phyloP scores from a whole-genome alignment of 257 asterid genomes.

The Scutellaria barbata region DNA sequence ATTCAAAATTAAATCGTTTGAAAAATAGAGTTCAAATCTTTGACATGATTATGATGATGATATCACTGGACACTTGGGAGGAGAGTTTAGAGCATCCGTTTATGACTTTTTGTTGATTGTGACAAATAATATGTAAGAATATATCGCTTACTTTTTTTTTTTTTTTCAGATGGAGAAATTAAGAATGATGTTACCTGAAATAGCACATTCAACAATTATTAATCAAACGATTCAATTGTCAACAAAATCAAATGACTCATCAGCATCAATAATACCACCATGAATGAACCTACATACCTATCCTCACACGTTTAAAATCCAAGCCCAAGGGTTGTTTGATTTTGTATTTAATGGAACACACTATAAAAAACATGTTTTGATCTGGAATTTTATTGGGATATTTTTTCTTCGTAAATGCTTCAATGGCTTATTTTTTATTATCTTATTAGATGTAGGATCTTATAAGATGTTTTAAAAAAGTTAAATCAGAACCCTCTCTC shows the following conservation, averaged over 20 bases:
- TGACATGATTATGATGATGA: slow-evolving; percentile 36
- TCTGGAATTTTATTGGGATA: too few relatives aligned
- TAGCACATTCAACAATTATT: slow-evolving; percentile 4
- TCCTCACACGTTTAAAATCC: too few relatives aligned
- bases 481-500: background rate
- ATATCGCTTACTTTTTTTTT: slow-evolving; percentile 15
- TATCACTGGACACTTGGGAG: slow-evolving; percentile 29
- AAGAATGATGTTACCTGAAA: slow-evolving; percentile 1
- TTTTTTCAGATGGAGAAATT: slow-evolving; percentile 1
- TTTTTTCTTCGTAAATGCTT: too few relatives aligned
- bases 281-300: too few relatives aligned
- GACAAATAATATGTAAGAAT: slow-evolving; percentile 28
- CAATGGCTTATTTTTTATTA: background rate
- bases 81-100: slow-evolving; percentile 2
- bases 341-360: too few relatives aligned
- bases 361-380: too few relatives aligned
- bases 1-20: background rate
- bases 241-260: background rate
- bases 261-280: background rate
- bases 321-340: too few relatives aligned
- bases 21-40: slow-evolving; percentile 9
- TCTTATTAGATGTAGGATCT: background rate
- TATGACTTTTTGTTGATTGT: slow-evolving; percentile 26
- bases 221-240: background rate
- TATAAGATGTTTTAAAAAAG: background rate